phyloP scores from a whole-genome alignment of 805 yeast species.

The Myxozyma geophila region DNA sequence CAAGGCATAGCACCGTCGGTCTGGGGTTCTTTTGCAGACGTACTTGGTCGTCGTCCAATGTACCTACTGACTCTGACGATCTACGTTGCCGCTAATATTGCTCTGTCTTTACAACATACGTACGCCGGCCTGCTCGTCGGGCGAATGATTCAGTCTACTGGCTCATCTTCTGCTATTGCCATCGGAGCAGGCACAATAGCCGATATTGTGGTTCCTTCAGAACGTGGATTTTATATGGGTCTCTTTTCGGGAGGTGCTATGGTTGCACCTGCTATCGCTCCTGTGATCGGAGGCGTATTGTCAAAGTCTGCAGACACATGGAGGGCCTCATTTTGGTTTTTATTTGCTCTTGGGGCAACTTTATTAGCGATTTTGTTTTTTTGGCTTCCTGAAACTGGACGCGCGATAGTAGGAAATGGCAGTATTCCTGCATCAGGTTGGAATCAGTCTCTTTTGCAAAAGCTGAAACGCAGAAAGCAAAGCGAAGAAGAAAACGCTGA shows the following conservation, averaged over 20 bases:
- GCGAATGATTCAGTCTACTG: slow-evolving; percentile 77
- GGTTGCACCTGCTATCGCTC: slow-evolving; percentile 71
- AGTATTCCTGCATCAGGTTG: slow-evolving; percentile 62
- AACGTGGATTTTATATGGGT: slow-evolving; percentile 82
- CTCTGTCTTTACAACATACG: slow-evolving; percentile 67
- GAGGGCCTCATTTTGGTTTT: slow-evolving; percentile 88
- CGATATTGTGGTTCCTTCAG: slow-evolving; percentile 67
- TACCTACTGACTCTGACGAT: slow-evolving; percentile 58
- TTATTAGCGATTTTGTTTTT: slow-evolving; percentile 56
- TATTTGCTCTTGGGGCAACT: slow-evolving; percentile 67
- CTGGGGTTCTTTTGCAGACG: slow-evolving; percentile 70
- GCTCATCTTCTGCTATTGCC: slow-evolving; percentile 80
- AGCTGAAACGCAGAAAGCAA: not conserved
- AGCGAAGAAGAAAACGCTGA: not conserved
- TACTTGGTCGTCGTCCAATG: slow-evolving; percentile 72
- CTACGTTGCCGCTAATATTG: slow-evolving; percentile 67
- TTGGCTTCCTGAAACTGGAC: slow-evolving; percentile 75
- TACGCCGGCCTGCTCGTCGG: slow-evolving; percentile 69
- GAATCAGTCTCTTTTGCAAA: slow-evolving; percentile 26
- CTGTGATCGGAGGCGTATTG: slow-evolving; percentile 69
- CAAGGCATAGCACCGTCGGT: slow-evolving; percentile 80
- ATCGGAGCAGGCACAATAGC: slow-evolving; percentile 90
- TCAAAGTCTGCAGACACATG: slow-evolving; percentile 71
- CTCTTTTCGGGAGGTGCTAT: slow-evolving; percentile 79
- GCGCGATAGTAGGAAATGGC: slow-evolving; percentile 67